Percentiles rank a stretch among this genome's conserved stretches.
These are phyloP conservation scores for Phlebopus sp. DNA, from an alignment of 1,284 basidiomycete species.

Conservation along the genomic window DNA sequence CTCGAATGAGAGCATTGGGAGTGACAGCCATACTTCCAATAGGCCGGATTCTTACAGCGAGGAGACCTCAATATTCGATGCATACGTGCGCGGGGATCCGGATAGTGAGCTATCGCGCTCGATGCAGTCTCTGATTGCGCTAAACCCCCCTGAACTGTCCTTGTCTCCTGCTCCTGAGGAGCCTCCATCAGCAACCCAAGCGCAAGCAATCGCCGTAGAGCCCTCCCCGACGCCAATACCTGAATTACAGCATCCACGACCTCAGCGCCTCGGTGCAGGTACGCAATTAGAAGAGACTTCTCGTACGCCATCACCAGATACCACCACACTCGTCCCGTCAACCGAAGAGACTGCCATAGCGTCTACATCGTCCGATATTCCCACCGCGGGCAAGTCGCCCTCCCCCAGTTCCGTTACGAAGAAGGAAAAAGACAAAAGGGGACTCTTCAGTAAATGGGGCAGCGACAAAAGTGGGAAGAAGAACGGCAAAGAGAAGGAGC, in stretches of 20 bases:
- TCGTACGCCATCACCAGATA: slow-evolving; percentile 45
- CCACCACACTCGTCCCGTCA: slow-evolving; percentile 23
- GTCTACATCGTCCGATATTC: slow-evolving; percentile 23
- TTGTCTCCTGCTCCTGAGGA: slow-evolving; percentile 28
- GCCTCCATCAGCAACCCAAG: slow-evolving; percentile 34
- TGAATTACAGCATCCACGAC: slow-evolving; percentile 57
- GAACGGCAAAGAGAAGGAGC: slow-evolving; percentile 47
- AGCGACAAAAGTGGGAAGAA: slow-evolving; percentile 59
- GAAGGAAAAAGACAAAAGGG: slow-evolving; percentile 80
- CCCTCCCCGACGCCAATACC: slow-evolving; percentile 32
- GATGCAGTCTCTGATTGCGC: slow-evolving; percentile 22
- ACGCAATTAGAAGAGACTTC: slow-evolving; percentile 36
- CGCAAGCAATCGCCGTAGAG: slow-evolving; percentile 34
- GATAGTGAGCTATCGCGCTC: slow-evolving; percentile 47
- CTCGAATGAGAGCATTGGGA: slow-evolving; percentile 43
- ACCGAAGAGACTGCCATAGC: slow-evolving; percentile 29
- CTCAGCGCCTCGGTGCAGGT: slow-evolving; percentile 38
- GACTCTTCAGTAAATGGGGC: slow-evolving; percentile 73
- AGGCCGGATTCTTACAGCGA: slow-evolving; percentile 74
- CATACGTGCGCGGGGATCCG: slow-evolving; percentile 62
- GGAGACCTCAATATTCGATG: slow-evolving; percentile 78
- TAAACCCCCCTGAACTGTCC: slow-evolving; percentile 28
- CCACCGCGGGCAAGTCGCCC: slow-evolving; percentile 30
- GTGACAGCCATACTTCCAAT: slow-evolving; percentile 23
- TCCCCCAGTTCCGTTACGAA: slow-evolving; percentile 37